phyloP scores from a whole-genome alignment of 106 monocot genomes.

The Posidonia australis region DNA sequence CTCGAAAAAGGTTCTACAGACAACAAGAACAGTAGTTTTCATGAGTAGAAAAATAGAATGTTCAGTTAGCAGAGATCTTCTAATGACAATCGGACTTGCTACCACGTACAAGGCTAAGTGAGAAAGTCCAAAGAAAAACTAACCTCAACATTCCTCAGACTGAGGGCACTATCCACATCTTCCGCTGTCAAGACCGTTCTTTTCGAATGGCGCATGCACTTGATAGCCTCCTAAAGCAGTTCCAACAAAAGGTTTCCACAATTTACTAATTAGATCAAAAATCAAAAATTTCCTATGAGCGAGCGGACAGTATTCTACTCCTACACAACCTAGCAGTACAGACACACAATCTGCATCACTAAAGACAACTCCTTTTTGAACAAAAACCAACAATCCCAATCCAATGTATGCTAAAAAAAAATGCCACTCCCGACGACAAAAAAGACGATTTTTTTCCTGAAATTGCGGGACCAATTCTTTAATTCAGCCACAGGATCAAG shows the following conservation, averaged over 20 bases:
- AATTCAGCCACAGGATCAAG: no score
- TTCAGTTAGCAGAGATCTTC: no score
- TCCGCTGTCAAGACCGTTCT: conserved; percentile 70
- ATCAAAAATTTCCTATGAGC: background rate
- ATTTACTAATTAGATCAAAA: background rate
- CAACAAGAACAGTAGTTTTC: no score
- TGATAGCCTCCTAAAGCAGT: conserved; percentile 67
- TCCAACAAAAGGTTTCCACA: background rate
- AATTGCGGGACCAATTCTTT: no score
- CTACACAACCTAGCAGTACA: background rate
- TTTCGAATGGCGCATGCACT: conserved; percentile 97
- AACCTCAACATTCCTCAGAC: conserved; percentile 86
- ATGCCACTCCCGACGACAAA: background rate
- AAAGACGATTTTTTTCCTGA: background rate
- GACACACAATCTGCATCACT: no score
- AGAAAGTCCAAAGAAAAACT: background rate
- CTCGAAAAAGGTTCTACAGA: no score
- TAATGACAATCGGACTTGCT: background rate
- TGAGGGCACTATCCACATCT: conserved; percentile 90
- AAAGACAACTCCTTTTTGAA: no score
- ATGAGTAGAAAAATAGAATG: no score
- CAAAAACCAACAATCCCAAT: no score
- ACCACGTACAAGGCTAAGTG: background rate
- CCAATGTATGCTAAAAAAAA: background rate
- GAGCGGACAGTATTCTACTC: background rate